phyloP scores from a whole-genome alignment of 192 early-diverging fungal genomes.

The Coemansia asiatica region DNA sequence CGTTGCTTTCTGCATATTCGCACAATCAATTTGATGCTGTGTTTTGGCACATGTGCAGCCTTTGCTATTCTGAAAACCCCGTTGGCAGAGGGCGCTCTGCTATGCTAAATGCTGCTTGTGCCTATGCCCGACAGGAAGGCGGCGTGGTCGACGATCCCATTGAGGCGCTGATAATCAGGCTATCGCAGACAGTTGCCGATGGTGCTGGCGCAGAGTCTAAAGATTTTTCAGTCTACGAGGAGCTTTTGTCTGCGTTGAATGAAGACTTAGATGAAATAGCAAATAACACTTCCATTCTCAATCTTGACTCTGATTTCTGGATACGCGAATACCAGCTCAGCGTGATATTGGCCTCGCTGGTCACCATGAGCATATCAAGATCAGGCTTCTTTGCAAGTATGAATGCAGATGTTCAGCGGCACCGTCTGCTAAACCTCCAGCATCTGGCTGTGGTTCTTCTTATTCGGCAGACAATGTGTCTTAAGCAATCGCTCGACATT shows the following conservation, averaged over 20 bases:
- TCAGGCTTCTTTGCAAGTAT: not conserved
- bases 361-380: constrained; percentile 6
- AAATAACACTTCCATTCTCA: constrained; percentile 2
- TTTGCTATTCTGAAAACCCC: constrained; percentile 25
- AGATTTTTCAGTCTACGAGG: not conserved
- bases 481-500: constrained; percentile 22
- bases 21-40: constrained; percentile 27
- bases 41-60: constrained; percentile 45
- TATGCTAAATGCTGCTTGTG: not conserved
- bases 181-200: constrained; percentile 13
- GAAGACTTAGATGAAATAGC: constrained; percentile 22
- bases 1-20: constrained; percentile 27
- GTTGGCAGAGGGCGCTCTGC: not conserved
- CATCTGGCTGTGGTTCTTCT: constrained; percentile 33
- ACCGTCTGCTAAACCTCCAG: constrained; percentile 12
- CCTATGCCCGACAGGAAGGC: constrained; percentile 4
- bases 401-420: not conserved
- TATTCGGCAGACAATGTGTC: constrained; percentile 23
- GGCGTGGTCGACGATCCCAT: constrained; percentile 21
- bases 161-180: constrained; percentile 24
- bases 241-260: constrained; percentile 17
- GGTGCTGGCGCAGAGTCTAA: not conserved
- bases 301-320: constrained; percentile 41
- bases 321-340: constrained; percentile 44
- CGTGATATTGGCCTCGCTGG: constrained; percentile 30